Conservation (phyloP, 192 early-diverging fungal species). For the Chytriomyces hyalinus region DNA sequence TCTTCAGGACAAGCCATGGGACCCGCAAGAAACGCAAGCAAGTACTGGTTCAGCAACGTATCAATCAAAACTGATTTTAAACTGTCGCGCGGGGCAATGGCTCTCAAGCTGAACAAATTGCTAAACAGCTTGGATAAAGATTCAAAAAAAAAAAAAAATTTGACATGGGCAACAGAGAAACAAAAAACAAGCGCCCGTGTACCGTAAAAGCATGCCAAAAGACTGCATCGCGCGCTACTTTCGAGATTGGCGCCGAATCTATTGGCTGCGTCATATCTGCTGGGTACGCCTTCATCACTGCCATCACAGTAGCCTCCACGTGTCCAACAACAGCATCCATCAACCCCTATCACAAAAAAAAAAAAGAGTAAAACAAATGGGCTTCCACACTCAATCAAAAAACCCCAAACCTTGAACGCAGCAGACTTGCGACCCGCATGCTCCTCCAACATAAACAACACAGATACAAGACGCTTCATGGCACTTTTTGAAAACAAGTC, state of each 20-base stretch:
- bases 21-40: conserved; percentile 4
- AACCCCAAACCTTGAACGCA: conserved; percentile 24
- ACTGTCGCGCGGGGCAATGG: background rate
- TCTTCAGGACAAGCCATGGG: conserved; percentile 1
- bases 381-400: background rate
- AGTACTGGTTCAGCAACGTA: conserved; percentile 4
- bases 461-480: background rate
- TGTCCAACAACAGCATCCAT: conserved; percentile 8
- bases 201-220: conserved; percentile 32
- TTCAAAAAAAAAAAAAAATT: no score
- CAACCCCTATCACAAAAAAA: background rate
- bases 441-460: conserved; percentile 15
- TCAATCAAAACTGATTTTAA: conserved; percentile 8
- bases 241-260: background rate
- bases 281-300: conserved; percentile 6
- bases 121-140: conserved; percentile 14
- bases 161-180: no score
- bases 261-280: conserved; percentile 1
- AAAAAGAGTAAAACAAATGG: background rate
- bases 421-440: conserved; percentile 13
- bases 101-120: conserved; percentile 4
- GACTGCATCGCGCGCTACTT: conserved; percentile 8
- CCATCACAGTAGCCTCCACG: background rate
- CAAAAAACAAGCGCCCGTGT: background rate
- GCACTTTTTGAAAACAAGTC: conserved; percentile 6